These are phyloP conservation scores for Coprinellus micaceus DNA, from an alignment of 768 basidiomycete species.

Conservation along the genomic window DNA sequence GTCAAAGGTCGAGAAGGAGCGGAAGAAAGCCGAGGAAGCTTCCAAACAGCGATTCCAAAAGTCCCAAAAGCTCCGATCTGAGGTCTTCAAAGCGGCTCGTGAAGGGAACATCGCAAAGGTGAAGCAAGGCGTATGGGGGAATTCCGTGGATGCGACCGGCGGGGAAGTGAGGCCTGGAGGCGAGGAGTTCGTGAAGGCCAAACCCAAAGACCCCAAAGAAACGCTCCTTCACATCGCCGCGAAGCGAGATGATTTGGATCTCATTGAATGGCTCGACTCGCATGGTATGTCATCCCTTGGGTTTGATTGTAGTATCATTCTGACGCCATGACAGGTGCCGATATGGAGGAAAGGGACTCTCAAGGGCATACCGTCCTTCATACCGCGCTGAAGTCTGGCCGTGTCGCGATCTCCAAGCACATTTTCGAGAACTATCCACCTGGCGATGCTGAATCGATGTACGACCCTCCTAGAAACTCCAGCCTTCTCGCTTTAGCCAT, in stretches of 20 bases:
- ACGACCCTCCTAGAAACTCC: conserved; percentile 37
- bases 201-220: conserved; percentile 55
- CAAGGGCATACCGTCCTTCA: conserved; percentile 63
- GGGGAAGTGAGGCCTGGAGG: conserved; percentile 61
- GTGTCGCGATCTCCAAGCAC: conserved; percentile 50
- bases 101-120: conserved; percentile 48
- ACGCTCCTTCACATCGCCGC: conserved; percentile 70
- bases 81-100: conserved; percentile 64
- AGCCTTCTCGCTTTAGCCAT: conserved; percentile 55
- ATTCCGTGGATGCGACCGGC: conserved; percentile 66
- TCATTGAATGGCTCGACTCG: conserved; percentile 67
- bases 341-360: conserved; percentile 65
- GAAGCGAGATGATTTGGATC: conserved; percentile 47
- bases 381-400: conserved; percentile 51
- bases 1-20: conserved; percentile 46
- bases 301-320: conserved; percentile 14
- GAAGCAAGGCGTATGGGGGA: conserved; percentile 65
- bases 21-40: conserved; percentile 48
- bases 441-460: conserved; percentile 52
- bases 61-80: conserved; percentile 55
- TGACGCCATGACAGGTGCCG: conserved; percentile 49
- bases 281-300: conserved; percentile 52
- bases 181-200: conserved; percentile 43
- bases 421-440: conserved; percentile 63
- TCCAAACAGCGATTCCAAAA: conserved; percentile 44